phyloP scores from a whole-genome alignment of 768 basidiomycete genomes.

The Rubroboletus pulcherrimus region DNA sequence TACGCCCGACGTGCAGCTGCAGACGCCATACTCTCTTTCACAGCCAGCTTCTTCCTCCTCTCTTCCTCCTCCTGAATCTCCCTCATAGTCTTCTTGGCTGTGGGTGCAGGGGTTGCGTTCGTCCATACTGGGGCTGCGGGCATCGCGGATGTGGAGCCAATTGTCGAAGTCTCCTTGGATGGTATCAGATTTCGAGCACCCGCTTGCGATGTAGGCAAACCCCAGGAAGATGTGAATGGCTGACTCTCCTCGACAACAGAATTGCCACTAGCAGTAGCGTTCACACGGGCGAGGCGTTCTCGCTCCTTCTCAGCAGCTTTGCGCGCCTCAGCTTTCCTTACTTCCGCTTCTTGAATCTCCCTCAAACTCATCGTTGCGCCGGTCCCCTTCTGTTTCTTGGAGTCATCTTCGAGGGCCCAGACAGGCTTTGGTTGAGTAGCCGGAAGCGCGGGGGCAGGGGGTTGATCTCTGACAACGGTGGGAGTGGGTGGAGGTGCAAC shows the following conservation, averaged over 20 bases:
- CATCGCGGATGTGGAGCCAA: slow-evolving; percentile 27
- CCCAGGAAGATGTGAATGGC: slow-evolving; percentile 75
- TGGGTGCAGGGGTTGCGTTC: slow-evolving; percentile 48
- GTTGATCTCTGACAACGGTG: slow-evolving; percentile 18
- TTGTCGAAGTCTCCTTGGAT: slow-evolving; percentile 41
- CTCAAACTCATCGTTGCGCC: slow-evolving; percentile 64
- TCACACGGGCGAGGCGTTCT: slow-evolving; percentile 54
- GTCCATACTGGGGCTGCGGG: slow-evolving; percentile 66
- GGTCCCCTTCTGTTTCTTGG: slow-evolving; percentile 48
- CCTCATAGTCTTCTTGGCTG: slow-evolving; percentile 89
- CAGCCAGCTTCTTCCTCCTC: slow-evolving; percentile 63
- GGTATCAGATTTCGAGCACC: slow-evolving; percentile 44
- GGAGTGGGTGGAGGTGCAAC: slow-evolving; percentile 3
- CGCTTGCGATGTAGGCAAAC: slow-evolving; percentile 78
- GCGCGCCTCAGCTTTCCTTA: slow-evolving; percentile 71
- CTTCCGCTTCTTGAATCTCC: slow-evolving; percentile 94
- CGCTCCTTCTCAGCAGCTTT: slow-evolving; percentile 73
- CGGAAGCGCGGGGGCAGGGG: slow-evolving; percentile 20
- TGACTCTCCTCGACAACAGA: slow-evolving; percentile 53
- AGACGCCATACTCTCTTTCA: slow-evolving; percentile 57
- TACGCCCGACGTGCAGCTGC: slow-evolving; percentile 66
- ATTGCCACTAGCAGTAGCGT: slow-evolving; percentile 30
- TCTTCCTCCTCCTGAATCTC: slow-evolving; percentile 99
- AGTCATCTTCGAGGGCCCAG: slow-evolving; percentile 70
- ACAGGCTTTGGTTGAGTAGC: slow-evolving; percentile 45